Conservation (phyloP, 352 stramenopile species). For the Blastocystis sp. region DNA sequence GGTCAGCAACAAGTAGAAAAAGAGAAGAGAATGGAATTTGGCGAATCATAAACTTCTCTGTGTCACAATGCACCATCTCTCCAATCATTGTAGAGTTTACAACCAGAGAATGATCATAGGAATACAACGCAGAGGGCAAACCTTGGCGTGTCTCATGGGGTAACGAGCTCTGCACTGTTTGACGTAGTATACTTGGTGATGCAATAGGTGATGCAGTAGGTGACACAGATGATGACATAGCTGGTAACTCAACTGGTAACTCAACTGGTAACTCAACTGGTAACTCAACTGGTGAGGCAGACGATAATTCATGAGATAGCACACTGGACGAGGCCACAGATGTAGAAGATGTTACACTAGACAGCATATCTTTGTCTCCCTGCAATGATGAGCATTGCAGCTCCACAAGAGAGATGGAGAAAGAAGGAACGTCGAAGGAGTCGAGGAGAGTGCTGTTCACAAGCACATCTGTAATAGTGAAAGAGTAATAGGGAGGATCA, state of each 20-base stretch:
- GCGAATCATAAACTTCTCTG: not conserved
- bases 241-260: too few relatives aligned
- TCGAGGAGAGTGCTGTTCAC: not conserved
- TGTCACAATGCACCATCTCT: not conserved
- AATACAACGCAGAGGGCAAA: too few relatives aligned
- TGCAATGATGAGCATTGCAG: too few relatives aligned
- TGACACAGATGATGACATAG: not conserved
- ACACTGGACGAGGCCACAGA: not conserved
- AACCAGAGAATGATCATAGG: not conserved
- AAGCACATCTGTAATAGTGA: not conserved
- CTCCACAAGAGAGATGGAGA: too few relatives aligned
- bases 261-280: too few relatives aligned
- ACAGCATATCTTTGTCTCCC: not conserved
- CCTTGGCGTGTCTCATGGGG: too few relatives aligned
- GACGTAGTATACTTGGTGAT: too few relatives aligned
- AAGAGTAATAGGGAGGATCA: not conserved
- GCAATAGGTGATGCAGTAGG: not conserved
- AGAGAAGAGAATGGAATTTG: not conserved
- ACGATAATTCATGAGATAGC: not conserved
- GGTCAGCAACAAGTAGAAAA: not conserved
- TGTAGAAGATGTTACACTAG: not conserved
- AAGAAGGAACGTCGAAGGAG: not conserved
- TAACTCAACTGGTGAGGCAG: not conserved
- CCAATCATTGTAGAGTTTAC: not conserved
- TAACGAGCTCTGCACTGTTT: too few relatives aligned